Conservation (phyloP, 352 stramenopile species). For the Halophytophthora polymorphica region DNA sequence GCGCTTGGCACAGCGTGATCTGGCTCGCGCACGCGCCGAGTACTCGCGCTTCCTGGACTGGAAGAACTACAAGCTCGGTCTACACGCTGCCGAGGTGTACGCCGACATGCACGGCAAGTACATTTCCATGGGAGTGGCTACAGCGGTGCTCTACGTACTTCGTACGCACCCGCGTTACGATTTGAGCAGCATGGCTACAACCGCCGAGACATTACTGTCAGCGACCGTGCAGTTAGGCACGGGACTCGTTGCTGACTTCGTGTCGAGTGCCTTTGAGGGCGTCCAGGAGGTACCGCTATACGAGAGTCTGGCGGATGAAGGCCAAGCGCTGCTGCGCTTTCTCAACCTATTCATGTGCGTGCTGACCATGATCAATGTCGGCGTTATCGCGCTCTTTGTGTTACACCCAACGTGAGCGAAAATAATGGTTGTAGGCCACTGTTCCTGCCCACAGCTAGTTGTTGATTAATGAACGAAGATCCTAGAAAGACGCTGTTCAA, state of each 20-base stretch:
- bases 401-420: neutral
- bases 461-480: too few species aligned
- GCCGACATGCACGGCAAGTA: slow-evolving; percentile 44
- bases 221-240: slow-evolving; percentile 6
- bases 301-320: slow-evolving; percentile 29
- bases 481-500: too few species aligned
- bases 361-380: slow-evolving; percentile 27
- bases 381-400: slow-evolving; percentile 14
- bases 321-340: slow-evolving; percentile 14
- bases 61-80: slow-evolving; percentile 28
- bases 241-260: slow-evolving; percentile 28
- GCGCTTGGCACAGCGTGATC: slow-evolving; percentile 17
- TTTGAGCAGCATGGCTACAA: slow-evolving; percentile 3
- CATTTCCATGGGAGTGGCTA: slow-evolving; percentile 33
- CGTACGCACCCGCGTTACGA: slow-evolving; percentile 22
- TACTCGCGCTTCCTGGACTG: slow-evolving; percentile 39
- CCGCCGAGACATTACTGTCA: slow-evolving; percentile 7
- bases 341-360: slow-evolving; percentile 22
- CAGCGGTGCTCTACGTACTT: slow-evolving; percentile 21
- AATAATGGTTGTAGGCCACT: too few species aligned
- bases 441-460: too few species aligned
- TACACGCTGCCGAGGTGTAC: slow-evolving; percentile 39
- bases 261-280: slow-evolving; percentile 31
- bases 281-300: slow-evolving; percentile 39
- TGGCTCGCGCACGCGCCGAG: slow-evolving; percentile 20